A percentile compares a stretch with the other conserved stretches of the same genome.
Conservation (phyloP, 768 basidiomycete species). For the Rhodocollybia butyracea region DNA sequence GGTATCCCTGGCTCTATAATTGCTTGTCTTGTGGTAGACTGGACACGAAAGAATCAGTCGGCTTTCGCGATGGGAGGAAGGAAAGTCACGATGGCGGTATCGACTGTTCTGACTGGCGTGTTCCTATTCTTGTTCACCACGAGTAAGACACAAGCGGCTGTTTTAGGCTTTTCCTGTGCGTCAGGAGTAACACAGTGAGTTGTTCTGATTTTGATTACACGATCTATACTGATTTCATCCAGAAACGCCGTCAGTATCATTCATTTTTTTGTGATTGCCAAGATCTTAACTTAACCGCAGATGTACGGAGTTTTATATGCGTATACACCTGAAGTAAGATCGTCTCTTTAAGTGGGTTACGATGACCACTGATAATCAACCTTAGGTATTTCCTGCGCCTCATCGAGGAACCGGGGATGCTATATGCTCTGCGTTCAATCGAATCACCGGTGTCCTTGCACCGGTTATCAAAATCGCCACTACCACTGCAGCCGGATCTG, state of each 20-base stretch:
- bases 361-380: no score
- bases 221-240: neutral
- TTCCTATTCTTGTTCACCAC: constrained; percentile 54
- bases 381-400: constrained; percentile 52
- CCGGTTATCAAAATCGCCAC: constrained; percentile 19
- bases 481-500: constrained; percentile 2
- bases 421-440: constrained; percentile 47
- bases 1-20: constrained; percentile 49
- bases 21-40: constrained; percentile 43
- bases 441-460: constrained; percentile 59
- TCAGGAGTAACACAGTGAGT: constrained; percentile 39
- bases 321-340: constrained; percentile 50
- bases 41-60: constrained; percentile 27
- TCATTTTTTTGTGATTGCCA: neutral
- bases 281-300: neutral
- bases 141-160: constrained; percentile 32
- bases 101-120: constrained; percentile 40
- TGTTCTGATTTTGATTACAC: neutral
- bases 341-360: no score
- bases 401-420: constrained; percentile 56
- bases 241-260: constrained; percentile 1
- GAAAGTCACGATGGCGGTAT: constrained; percentile 43
- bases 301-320: constrained; percentile 32
- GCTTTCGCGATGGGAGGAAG: constrained; percentile 38
- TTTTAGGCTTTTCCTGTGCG: constrained; percentile 46